These are phyloP conservation scores for Pythium guiyangense DNA, from an alignment of 352 stramenopile species.

Conservation along the genomic window DNA sequence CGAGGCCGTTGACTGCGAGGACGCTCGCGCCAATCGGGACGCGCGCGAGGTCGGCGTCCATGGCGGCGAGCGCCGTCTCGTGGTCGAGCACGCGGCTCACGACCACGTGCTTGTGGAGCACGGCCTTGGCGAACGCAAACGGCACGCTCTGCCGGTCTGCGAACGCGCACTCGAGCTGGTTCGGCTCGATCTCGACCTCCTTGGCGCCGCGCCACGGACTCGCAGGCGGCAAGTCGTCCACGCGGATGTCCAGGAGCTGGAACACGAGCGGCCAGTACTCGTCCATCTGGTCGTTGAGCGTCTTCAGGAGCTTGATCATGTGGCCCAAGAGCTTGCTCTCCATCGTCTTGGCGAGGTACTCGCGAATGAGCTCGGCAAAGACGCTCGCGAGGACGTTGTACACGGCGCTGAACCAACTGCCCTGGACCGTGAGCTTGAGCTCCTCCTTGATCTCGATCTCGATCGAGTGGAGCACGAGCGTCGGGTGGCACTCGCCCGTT, in stretches of 20 bases:
- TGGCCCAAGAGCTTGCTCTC: conserved; percentile 77
- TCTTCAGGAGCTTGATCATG: conserved; percentile 79
- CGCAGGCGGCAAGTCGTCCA: conserved; percentile 70
- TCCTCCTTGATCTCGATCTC: conserved; percentile 81
- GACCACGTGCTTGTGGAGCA: conserved; percentile 66
- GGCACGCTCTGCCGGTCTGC: conserved; percentile 37
- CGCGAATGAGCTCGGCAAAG: conserved; percentile 74
- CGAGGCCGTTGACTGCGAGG: conserved; percentile 72
- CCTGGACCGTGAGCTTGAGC: conserved; percentile 77
- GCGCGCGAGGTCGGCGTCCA: conserved; percentile 27
- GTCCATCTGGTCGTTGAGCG: conserved; percentile 82
- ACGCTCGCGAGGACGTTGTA: conserved; percentile 80
- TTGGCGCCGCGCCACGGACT: conserved; percentile 79
- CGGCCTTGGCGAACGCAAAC: conserved; percentile 65
- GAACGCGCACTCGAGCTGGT: conserved; percentile 68
- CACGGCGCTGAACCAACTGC: conserved; percentile 82
- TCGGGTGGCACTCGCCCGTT: conserved; percentile 63
- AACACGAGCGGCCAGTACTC: conserved; percentile 85
- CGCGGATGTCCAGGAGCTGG: conserved; percentile 70
- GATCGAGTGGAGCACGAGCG: conserved; percentile 79
- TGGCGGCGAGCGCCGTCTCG: conserved; percentile 6
- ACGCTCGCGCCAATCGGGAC: conserved; percentile 58
- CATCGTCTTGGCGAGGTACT: conserved; percentile 84
- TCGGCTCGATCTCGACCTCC: conserved; percentile 59
- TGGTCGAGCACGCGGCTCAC: conserved; percentile 49